phyloP scores from a whole-genome alignment of 257 asterid species.

The Solanum ahanhuiri region DNA sequence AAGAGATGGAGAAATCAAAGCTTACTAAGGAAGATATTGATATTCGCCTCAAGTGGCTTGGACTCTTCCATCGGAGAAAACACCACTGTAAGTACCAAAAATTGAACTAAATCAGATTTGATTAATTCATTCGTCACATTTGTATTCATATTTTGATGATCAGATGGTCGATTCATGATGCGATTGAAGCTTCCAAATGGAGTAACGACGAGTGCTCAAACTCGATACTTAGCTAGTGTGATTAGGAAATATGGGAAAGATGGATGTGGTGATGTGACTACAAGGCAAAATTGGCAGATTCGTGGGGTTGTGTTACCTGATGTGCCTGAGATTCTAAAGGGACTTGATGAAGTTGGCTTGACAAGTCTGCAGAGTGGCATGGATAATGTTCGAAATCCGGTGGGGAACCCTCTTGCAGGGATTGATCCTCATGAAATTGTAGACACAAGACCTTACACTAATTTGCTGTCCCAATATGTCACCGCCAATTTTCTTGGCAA shows the following conservation, averaged over 20 bases:
- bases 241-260: constrained; percentile 76
- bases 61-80: constrained; percentile 85
- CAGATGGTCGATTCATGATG: constrained; percentile 98
- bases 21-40: constrained; percentile 76
- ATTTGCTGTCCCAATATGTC: constrained; percentile 68
- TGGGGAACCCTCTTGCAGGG: constrained; percentile 93
- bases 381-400: constrained; percentile 97
- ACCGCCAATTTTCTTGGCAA: constrained; percentile 79
- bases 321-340: constrained; percentile 76
- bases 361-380: constrained; percentile 97
- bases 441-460: constrained; percentile 80
- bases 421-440: constrained; percentile 83
- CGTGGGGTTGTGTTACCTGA: constrained; percentile 85
- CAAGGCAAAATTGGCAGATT: constrained; percentile 95
- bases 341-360: constrained; percentile 76
- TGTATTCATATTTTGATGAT: neutral
- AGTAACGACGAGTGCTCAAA: constrained; percentile 78
- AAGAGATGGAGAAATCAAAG: constrained; percentile 67
- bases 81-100: constrained; percentile 59
- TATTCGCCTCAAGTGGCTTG: constrained; percentile 92
- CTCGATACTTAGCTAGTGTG: constrained; percentile 70
- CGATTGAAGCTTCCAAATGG: constrained; percentile 96
- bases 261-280: constrained; percentile 90
- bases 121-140: neutral
- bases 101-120: neutral